phyloP scores from a whole-genome alignment of 106 monocot genomes.

The Phalaenopsis aphrodite region DNA sequence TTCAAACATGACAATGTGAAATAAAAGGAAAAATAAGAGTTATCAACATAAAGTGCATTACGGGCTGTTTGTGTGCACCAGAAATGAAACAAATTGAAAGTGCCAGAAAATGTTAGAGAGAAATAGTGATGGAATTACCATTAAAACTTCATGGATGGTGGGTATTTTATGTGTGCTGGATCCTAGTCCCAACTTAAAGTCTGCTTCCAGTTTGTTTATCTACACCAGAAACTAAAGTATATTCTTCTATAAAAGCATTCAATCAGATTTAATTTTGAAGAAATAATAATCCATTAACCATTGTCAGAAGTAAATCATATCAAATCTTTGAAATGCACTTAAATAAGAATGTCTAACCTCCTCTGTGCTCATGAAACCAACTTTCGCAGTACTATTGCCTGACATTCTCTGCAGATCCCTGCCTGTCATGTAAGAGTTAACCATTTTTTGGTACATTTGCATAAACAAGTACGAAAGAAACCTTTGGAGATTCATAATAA shows the following conservation, averaged over 20 bases:
- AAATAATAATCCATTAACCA: neutral
- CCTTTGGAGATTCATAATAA: neutral
- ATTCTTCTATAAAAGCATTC: neutral
- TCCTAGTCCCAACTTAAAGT: constrained; percentile 13
- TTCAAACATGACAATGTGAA: neutral
- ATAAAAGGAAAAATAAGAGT: neutral
- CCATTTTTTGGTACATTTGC: neutral
- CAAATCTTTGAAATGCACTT: neutral
- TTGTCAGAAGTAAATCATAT: neutral
- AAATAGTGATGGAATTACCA: constrained; percentile 21
- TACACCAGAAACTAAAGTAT: constrained; percentile 37
- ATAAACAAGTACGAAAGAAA: neutral
- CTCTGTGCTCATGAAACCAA: constrained; percentile 57
- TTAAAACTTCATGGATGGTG: constrained; percentile 43
- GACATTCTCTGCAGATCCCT: constrained; percentile 96
- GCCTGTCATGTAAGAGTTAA: constrained; percentile 63
- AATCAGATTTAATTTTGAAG: neutral
- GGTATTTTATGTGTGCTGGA: constrained; percentile 31
- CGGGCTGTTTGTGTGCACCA: neutral
- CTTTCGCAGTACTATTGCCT: constrained; percentile 57
- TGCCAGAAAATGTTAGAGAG: neutral
- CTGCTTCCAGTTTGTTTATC: constrained; percentile 47
- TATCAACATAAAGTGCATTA: neutral
- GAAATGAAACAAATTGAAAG: neutral
- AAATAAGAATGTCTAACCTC: constrained; percentile 39